Conservation (phyloP, 257 asterid species). For the Forsythia viridissima region DNA sequence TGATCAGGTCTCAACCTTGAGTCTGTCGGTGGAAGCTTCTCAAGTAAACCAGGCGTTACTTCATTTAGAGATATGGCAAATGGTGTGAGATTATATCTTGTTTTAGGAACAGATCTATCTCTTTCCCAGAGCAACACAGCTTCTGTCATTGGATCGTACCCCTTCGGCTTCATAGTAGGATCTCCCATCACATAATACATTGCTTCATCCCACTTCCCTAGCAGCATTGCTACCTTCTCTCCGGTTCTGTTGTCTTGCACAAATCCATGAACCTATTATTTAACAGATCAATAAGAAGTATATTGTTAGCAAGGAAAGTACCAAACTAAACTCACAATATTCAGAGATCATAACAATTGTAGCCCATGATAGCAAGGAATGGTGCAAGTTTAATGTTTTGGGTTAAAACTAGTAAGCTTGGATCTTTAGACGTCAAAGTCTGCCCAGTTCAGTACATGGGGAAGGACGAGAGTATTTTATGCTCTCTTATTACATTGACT, state of each 20-base stretch:
- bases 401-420: not conserved
- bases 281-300: not conserved
- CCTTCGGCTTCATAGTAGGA: slow-evolving; percentile 88
- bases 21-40: slow-evolving; percentile 90
- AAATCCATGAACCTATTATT: slow-evolving; percentile 84
- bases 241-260: slow-evolving; percentile 97
- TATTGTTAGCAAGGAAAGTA: slow-evolving; percentile 5
- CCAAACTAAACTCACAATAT: not conserved
- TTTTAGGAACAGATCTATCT: slow-evolving; percentile 67
- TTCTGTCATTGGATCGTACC: slow-evolving; percentile 95
- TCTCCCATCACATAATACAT: slow-evolving; percentile 96
- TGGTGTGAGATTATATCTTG: slow-evolving; percentile 94
- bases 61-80: slow-evolving; percentile 93
- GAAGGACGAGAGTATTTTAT: slow-evolving; percentile 7
- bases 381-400: not conserved
- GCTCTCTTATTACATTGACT: slow-evolving; percentile 1
- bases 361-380: not conserved
- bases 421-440: not conserved
- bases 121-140: slow-evolving; percentile 97
- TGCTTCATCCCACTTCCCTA: slow-evolving; percentile 99
- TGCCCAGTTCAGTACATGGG: not conserved
- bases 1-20: slow-evolving; percentile 97
- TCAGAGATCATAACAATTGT: not conserved
- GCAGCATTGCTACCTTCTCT: slow-evolving; percentile 87
- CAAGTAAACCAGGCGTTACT: slow-evolving; percentile 70